A percentile compares a stretch with the other conserved stretches of the same genome.
Conservation (phyloP, 2,329 filamentous ascomycete species). For the Tricladium varicosporioides region DNA sequence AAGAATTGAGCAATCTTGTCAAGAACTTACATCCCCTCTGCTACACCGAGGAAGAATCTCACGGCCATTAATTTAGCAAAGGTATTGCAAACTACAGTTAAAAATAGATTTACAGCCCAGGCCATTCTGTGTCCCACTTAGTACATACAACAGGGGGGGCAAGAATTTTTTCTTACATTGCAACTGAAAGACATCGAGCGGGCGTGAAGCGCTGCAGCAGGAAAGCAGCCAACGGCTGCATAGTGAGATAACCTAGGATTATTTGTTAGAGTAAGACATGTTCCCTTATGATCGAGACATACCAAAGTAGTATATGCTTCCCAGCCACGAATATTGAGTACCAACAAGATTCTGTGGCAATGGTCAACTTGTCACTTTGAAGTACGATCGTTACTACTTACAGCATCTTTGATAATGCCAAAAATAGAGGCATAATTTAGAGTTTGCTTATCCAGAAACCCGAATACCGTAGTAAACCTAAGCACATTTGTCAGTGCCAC, state of each 20-base stretch:
- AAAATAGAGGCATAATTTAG: slow-evolving; percentile 1
- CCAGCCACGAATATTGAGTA: slow-evolving; percentile 42
- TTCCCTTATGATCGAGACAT: not conserved
- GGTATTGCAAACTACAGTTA: not conserved
- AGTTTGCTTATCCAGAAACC: slow-evolving; percentile 6
- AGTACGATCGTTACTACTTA: not conserved
- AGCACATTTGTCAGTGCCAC: not conserved
- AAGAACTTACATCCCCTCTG: not conserved
- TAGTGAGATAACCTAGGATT: not conserved
- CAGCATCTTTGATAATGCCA: not conserved
- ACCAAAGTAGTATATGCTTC: slow-evolving; percentile 35
- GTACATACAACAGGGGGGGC: too few species aligned
- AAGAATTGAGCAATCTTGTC: not conserved
- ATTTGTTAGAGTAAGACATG: not conserved
- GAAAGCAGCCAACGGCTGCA: not conserved
- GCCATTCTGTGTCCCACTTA: not conserved
- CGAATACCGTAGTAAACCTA: not conserved
- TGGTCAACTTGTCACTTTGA: not conserved
- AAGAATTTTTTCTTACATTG: not conserved
- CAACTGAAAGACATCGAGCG: not conserved
- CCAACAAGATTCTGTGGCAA: slow-evolving; percentile 28
- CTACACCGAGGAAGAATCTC: not conserved
- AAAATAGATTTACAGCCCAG: not conserved
- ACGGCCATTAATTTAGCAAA: not conserved
- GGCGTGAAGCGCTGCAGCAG: not conserved